Conservation (phyloP, 768 basidiomycete genomes). For the Lactifluus echinatus region DNA sequence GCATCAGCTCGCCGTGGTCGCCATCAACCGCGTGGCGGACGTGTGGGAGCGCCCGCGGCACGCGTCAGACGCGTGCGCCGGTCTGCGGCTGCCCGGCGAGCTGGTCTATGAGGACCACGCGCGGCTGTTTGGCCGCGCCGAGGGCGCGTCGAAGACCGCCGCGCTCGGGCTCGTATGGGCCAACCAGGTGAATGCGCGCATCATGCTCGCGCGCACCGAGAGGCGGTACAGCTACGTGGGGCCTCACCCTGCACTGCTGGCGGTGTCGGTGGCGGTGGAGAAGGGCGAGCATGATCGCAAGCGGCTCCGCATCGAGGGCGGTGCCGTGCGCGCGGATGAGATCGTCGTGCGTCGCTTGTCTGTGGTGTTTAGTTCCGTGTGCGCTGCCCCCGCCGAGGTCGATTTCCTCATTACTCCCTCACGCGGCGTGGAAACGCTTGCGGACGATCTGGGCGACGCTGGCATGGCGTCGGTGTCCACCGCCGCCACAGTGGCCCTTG, state of each 20-base stretch:
- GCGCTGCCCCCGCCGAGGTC: constrained; percentile 45
- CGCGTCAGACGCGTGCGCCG: constrained; percentile 20
- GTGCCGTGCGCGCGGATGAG: constrained; percentile 28
- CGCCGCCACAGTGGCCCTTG: background rate
- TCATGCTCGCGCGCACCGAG: constrained; percentile 74
- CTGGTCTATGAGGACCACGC: constrained; percentile 66
- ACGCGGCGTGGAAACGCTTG: constrained; percentile 40
- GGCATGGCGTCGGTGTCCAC: background rate
- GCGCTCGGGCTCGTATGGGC: constrained; percentile 88
- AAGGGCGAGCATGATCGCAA: constrained; percentile 25
- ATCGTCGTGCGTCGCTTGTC: constrained; percentile 62
- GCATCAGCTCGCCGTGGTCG: constrained; percentile 62
- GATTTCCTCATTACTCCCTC: constrained; percentile 72
- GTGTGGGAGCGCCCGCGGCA: constrained; percentile 55
- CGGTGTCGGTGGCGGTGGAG: too few relatives aligned
- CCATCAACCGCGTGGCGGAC: constrained; percentile 86
- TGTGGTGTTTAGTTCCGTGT: constrained; percentile 68
- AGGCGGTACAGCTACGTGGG: constrained; percentile 56
- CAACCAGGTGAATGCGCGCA: constrained; percentile 79
- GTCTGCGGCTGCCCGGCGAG: constrained; percentile 26
- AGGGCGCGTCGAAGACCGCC: constrained; percentile 66
- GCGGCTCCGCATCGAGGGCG: constrained; percentile 23
- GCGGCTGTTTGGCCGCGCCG: constrained; percentile 64
- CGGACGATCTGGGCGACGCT: background rate
- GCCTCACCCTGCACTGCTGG: too few relatives aligned